Conservation (phyloP, 768 basidiomycete species). For the Tulasnella sp. region DNA sequence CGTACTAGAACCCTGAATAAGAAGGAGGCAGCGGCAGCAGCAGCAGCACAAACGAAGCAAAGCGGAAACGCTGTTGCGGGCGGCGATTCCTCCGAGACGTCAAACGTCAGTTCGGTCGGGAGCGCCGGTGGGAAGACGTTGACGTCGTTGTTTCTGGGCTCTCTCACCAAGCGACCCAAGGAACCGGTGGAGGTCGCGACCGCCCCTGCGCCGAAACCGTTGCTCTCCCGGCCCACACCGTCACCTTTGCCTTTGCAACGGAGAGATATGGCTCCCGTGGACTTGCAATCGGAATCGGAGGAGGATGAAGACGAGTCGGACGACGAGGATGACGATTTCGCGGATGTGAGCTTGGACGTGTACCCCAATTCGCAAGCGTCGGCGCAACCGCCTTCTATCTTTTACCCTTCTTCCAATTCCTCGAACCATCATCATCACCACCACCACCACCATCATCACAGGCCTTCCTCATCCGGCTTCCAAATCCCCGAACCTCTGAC, state of each 20-base stretch:
- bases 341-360: neutral
- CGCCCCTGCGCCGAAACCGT: neutral
- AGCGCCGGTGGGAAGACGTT: neutral
- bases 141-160: neutral
- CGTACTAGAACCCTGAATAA: neutral
- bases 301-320: neutral
- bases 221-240: neutral
- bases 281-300: neutral
- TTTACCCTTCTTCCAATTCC: neutral
- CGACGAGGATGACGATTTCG: neutral
- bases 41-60: too few relatives aligned
- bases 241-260: neutral
- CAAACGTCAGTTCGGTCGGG: neutral
- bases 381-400: neutral
- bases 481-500: slow-evolving; percentile 5
- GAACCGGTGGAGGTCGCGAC: neutral
- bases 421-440: neutral
- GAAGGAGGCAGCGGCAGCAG: neutral
- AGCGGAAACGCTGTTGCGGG: neutral
- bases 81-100: neutral
- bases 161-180: slow-evolving; percentile 7
- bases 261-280: neutral
- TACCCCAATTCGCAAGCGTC: neutral
- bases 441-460: neutral
- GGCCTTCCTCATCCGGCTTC: neutral